phyloP scores from a whole-genome alignment of 345 rosid genomes.

The Psidium friedrichsthalianum region DNA sequence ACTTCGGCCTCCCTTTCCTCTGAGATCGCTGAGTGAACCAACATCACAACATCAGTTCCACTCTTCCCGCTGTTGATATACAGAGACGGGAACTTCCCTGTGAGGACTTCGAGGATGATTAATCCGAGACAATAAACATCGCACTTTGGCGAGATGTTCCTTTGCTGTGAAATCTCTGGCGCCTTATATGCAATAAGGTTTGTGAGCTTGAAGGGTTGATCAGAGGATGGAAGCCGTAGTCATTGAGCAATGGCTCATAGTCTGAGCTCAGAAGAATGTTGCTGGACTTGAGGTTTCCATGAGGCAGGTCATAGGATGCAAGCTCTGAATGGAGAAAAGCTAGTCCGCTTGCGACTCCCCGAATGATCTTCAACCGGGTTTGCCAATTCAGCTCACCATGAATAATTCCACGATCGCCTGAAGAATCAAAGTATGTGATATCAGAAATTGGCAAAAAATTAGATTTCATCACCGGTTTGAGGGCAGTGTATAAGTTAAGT shows the following conservation, averaged over 20 bases:
- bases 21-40: conserved; percentile 31
- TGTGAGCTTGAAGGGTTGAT: conserved; percentile 19
- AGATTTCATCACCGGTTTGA: not conserved
- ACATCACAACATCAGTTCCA: conserved; percentile 48
- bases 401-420: conserved; percentile 17
- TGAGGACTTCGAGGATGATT: conserved; percentile 58
- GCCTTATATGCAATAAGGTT: conserved; percentile 42
- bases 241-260: conserved; percentile 60
- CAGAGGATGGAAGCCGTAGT: conserved; percentile 41
- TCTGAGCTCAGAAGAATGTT: conserved; percentile 42
- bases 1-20: conserved; percentile 39
- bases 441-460: not conserved
- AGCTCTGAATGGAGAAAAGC: conserved; percentile 46
- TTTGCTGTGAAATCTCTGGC: conserved; percentile 33
- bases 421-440: not conserved
- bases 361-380: conserved; percentile 38
- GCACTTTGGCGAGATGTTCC: conserved; percentile 33
- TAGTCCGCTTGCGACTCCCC: conserved; percentile 53
- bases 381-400: conserved; percentile 44
- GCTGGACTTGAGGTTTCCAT: conserved; percentile 82
- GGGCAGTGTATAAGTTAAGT: not conserved
- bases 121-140: conserved; percentile 77
- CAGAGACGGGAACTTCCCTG: conserved; percentile 57
- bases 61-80: conserved; percentile 30
- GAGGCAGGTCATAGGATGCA: conserved; percentile 38